A percentile compares a stretch with the other conserved stretches of the same genome.
These are phyloP conservation scores for Teratosphaeria zuluensis DNA, from an alignment of 2,329 filamentous ascomycete genomes.

Conservation along the genomic window DNA sequence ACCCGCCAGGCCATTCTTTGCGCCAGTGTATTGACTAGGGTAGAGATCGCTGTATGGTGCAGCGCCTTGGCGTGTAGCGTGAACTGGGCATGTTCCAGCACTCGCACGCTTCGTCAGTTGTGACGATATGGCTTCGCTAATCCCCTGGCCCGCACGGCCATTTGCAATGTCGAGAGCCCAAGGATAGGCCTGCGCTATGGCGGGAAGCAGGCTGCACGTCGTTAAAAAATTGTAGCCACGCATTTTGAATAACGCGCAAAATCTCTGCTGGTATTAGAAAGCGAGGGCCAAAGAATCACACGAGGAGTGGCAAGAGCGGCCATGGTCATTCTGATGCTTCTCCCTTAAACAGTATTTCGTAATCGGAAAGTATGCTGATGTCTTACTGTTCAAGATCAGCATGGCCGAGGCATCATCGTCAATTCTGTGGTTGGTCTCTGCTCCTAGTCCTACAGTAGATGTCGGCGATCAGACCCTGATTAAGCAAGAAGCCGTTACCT, in stretches of 20 bases:
- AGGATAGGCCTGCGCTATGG: background rate
- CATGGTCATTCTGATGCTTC: background rate
- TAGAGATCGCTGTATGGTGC: conserved; percentile 3
- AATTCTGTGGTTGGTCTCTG: background rate
- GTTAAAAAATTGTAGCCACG: background rate
- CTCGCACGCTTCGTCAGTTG: background rate
- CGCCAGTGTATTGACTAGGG: conserved; percentile 3
- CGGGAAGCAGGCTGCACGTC: background rate
- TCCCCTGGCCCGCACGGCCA: background rate
- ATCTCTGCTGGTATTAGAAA: background rate
- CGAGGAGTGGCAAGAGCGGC: background rate
- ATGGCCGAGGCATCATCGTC: background rate
- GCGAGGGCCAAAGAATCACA: background rate
- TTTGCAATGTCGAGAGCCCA: background rate
- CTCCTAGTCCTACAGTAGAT: background rate
- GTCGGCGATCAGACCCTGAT: background rate
- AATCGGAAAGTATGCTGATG: background rate
- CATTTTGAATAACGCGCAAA: background rate
- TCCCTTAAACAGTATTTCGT: background rate
- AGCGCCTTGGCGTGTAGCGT: conserved; percentile 1
- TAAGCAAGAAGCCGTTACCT: background rate
- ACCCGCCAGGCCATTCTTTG: conserved; percentile 19
- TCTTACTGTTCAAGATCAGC: background rate
- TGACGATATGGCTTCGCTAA: background rate
- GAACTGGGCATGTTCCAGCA: background rate